Conservation (phyloP, 208 protist species). For the Trypanosoma avium region DNA sequence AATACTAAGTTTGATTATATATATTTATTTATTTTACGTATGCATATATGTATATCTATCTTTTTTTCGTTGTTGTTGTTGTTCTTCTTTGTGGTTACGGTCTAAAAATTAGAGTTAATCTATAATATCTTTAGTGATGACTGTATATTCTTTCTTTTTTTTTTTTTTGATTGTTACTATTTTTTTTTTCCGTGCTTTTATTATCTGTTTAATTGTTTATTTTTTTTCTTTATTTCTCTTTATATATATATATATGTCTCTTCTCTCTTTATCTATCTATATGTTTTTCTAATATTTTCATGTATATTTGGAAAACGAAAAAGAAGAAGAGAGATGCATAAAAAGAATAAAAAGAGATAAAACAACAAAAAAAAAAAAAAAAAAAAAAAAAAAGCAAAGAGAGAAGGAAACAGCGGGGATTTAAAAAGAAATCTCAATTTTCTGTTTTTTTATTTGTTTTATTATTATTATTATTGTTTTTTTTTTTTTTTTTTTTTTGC, state of each 20-base stretch:
- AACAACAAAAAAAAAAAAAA: neutral
- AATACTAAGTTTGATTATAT: too few species aligned
- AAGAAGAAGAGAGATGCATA: neutral
- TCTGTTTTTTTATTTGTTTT: too few species aligned
- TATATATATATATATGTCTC: neutral
- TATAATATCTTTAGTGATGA: too few species aligned
- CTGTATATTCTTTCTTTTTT: constrained; percentile 11
- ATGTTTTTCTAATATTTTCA: neutral
- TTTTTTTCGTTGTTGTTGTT: too few species aligned
- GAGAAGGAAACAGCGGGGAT: too few species aligned
- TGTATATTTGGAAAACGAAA: neutral
- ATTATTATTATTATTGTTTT: too few species aligned
- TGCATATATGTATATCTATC: constrained; percentile 6
- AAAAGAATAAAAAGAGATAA: neutral
- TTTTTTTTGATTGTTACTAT: constrained; percentile 15
- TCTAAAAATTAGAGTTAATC: too few species aligned
- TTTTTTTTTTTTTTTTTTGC: too few species aligned
- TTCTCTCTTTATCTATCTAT: neutral
- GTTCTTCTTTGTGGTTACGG: too few species aligned
- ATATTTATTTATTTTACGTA: constrained; percentile 12
- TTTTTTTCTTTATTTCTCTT: constrained; percentile 12
- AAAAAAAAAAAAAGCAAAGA: neutral
- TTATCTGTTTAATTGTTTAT: constrained; percentile 9
- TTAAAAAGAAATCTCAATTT: too few species aligned
- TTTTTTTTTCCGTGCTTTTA: constrained; percentile 18